Percentiles rank a stretch among this genome's conserved stretches.
Conservation (phyloP, 1,284 basidiomycete species). For the Chalciporus sp. region DNA sequence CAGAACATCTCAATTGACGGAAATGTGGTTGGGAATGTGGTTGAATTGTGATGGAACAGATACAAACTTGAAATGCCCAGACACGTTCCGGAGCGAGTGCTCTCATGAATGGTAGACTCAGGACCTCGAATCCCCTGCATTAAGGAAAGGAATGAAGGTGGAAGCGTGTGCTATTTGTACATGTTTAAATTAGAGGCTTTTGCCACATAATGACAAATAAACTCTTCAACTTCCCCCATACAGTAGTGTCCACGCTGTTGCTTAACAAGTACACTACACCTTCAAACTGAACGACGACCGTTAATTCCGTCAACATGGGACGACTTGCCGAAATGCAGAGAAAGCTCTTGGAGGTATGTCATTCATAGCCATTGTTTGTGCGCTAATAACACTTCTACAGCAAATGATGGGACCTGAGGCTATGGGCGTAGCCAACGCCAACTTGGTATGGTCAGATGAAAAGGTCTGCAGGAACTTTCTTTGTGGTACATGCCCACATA, state of each 20-base stretch:
- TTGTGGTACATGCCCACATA: slow-evolving; percentile 97
- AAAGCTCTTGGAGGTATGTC: slow-evolving; percentile 83
- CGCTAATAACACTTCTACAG: slow-evolving; percentile 41
- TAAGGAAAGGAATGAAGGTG: neutral
- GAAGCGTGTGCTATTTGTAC: slow-evolving; percentile 27
- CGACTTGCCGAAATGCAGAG: slow-evolving; percentile 89
- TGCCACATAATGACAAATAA: slow-evolving; percentile 36
- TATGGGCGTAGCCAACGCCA: slow-evolving; percentile 92
- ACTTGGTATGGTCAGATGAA: slow-evolving; percentile 94
- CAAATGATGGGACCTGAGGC: slow-evolving; percentile 99
- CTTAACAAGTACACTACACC: neutral
- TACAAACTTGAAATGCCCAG: too few relatives aligned
- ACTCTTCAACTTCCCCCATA: slow-evolving; percentile 11
- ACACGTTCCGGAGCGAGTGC: too few relatives aligned
- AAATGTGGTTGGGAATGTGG: too few relatives aligned
- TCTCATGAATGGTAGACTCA: neutral
- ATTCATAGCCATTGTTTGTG: neutral
- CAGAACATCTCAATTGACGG: too few relatives aligned
- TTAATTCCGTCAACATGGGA: slow-evolving; percentile 59
- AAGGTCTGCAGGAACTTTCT: slow-evolving; percentile 99
- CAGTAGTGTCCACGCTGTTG: neutral
- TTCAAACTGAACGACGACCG: neutral
- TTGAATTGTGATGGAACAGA: too few relatives aligned
- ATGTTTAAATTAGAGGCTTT: slow-evolving; percentile 30
- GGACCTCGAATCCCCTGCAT: neutral